Conservation (phyloP, 495 filamentous ascomycete species). For the Tuber borchii region DNA sequence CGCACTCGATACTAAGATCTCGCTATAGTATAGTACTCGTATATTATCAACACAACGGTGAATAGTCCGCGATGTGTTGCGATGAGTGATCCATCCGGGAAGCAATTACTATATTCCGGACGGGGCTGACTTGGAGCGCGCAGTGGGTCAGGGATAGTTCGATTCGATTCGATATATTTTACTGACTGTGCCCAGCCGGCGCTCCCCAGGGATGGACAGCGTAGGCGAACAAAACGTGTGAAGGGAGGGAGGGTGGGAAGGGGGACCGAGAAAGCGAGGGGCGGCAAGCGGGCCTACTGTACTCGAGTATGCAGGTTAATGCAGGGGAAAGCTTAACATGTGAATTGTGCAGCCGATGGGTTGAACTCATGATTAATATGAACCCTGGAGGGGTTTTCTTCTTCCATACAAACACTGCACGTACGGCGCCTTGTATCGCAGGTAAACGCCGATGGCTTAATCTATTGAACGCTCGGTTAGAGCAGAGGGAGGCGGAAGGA, state of each 20-base stretch:
- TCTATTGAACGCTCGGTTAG: neutral
- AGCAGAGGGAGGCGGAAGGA: neutral
- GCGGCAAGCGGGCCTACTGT: neutral
- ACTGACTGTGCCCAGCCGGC: too few species aligned
- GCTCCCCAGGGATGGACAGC: too few species aligned
- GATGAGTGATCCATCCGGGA: neutral
- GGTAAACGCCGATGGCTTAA: neutral
- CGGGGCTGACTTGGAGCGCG: neutral
- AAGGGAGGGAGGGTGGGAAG: too few species aligned
- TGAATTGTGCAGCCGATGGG: neutral
- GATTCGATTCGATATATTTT: too few species aligned
- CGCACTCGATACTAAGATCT: neutral
- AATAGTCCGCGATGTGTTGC: neutral
- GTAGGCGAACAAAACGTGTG: neutral
- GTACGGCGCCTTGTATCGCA: too few species aligned
- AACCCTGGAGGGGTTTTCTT: too few species aligned
- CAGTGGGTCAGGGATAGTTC: neutral
- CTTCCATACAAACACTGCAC: neutral
- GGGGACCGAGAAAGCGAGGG: neutral
- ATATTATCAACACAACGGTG: neutral
- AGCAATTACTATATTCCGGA: conserved; percentile 2
- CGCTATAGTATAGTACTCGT: neutral
- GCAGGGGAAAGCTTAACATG: neutral
- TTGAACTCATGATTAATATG: neutral
- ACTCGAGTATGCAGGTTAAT: neutral